These are phyloP conservation scores for Pestalotiopsis sp. DNA, from an alignment of 2,329 filamentous ascomycete genomes.

Conservation along the genomic window DNA sequence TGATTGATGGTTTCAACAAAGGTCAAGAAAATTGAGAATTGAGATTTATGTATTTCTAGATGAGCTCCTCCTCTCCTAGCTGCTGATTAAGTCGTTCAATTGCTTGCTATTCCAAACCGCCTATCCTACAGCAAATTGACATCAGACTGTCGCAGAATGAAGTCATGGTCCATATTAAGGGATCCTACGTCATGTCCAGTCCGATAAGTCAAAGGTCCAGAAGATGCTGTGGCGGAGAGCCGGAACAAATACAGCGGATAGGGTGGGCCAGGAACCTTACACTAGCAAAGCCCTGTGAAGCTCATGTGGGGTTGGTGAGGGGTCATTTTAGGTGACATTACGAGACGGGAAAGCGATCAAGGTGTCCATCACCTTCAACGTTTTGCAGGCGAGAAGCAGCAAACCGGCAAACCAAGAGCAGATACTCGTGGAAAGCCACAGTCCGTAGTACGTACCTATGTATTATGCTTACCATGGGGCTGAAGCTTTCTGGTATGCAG, in stretches of 20 bases:
- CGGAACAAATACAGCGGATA: neutral
- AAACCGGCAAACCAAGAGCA: neutral
- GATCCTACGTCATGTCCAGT: slow-evolving; percentile 7
- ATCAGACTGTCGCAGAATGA: slow-evolving; percentile 14
- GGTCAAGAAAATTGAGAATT: neutral
- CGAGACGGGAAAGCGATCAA: neutral
- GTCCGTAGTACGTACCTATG: neutral
- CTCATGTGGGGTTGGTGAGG: neutral
- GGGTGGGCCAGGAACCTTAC: neutral
- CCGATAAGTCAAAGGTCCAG: neutral
- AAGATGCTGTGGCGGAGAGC: neutral
- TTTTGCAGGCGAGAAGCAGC: neutral
- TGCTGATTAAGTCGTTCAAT: slow-evolving; percentile 1
- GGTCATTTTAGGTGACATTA: neutral
- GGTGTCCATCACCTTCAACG: neutral
- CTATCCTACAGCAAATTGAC: slow-evolving; percentile 7
- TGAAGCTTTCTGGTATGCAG: neutral
- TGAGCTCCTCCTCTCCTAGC: neutral
- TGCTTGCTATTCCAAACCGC: neutral
- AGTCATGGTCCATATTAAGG: slow-evolving; percentile 15
- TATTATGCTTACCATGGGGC: neutral
- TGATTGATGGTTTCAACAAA: too few species aligned
- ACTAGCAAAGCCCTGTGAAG: neutral
- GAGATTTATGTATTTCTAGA: neutral
- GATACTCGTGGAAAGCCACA: neutral